phyloP scores from a whole-genome alignment of 441 rosid genomes.

The Arabidopsis hybrid region DNA sequence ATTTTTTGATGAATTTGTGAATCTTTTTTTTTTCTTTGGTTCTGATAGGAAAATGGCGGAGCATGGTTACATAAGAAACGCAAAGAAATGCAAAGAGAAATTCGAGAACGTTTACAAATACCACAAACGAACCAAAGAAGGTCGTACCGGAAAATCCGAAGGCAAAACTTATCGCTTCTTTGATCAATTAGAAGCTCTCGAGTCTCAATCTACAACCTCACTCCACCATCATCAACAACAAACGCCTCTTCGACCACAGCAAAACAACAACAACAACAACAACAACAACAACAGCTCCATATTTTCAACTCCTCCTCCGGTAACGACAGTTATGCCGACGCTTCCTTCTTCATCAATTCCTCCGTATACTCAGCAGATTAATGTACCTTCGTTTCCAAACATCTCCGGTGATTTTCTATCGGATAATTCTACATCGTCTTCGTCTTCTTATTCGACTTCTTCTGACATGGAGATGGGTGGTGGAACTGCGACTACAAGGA shows the following conservation, averaged over 20 bases:
- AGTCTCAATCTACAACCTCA: constrained; percentile 48
- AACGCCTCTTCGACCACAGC: neutral
- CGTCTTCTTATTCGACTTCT: constrained; percentile 52
- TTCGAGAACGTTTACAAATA: constrained; percentile 92
- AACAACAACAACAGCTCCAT: neutral
- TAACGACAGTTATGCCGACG: constrained; percentile 18
- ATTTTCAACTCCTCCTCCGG: constrained; percentile 44
- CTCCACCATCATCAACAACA: constrained; percentile 34
- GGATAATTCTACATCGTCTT: constrained; percentile 38
- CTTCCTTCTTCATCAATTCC: constrained; percentile 29
- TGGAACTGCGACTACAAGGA: neutral
- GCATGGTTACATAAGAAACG: constrained; percentile 78
- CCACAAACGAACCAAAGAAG: constrained; percentile 90
- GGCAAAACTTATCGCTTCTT: constrained; percentile 81
- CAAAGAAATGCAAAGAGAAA: constrained; percentile 96
- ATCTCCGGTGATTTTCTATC: constrained; percentile 47
- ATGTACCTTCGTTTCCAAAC: constrained; percentile 33
- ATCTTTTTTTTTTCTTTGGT: neutral
- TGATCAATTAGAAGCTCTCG: constrained; percentile 82
- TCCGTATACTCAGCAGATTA: constrained; percentile 29
- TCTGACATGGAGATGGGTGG: constrained; percentile 46
- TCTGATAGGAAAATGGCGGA: constrained; percentile 70
- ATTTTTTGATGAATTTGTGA: neutral
- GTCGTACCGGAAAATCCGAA: constrained; percentile 65
- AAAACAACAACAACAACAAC: constrained; percentile 16